phyloP scores from a whole-genome alignment of 495 filamentous ascomycete species.

The Arthonia radiata region DNA sequence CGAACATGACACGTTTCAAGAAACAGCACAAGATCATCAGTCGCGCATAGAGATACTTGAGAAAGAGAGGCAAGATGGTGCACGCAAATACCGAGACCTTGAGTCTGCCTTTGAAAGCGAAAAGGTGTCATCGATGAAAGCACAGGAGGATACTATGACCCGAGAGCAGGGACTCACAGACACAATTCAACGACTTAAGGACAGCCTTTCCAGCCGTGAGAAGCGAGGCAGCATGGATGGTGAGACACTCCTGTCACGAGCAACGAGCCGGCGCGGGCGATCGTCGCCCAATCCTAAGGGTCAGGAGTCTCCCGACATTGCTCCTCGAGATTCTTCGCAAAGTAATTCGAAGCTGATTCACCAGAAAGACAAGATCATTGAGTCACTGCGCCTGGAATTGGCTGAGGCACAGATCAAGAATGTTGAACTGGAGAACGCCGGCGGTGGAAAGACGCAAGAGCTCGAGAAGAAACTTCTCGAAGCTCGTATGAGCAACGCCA shows the following conservation, averaged over 20 bases:
- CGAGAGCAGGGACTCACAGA: constrained; percentile 72
- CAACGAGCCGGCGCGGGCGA: too few species aligned
- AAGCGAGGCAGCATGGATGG: constrained; percentile 32
- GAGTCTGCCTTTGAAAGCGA: constrained; percentile 78
- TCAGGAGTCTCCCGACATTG: constrained; percentile 5
- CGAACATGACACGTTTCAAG: constrained; percentile 70
- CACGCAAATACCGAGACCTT: constrained; percentile 62
- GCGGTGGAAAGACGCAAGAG: constrained; percentile 60
- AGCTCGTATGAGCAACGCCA: constrained; percentile 76
- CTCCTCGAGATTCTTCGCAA: constrained; percentile 24
- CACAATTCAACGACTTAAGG: constrained; percentile 74
- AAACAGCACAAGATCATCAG: constrained; percentile 58
- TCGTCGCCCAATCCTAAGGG: too few species aligned
- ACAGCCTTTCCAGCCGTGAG: constrained; percentile 51
- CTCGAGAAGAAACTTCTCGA: constrained; percentile 74
- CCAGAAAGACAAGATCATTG: constrained; percentile 91
- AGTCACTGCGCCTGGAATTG: constrained; percentile 70
- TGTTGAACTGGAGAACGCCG: constrained; percentile 79
- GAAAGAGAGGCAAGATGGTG: constrained; percentile 53
- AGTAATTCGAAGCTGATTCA: constrained; percentile 70
- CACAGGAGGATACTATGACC: constrained; percentile 66
- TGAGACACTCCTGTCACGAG: constrained; percentile 37
- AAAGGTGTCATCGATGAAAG: constrained; percentile 61
- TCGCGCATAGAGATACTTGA: constrained; percentile 54
- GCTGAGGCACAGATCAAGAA: constrained; percentile 90